Percentiles rank a stretch among this genome's conserved stretches.
Conservation (phyloP, 139 green algal species). For the Chlorella sp. region DNA sequence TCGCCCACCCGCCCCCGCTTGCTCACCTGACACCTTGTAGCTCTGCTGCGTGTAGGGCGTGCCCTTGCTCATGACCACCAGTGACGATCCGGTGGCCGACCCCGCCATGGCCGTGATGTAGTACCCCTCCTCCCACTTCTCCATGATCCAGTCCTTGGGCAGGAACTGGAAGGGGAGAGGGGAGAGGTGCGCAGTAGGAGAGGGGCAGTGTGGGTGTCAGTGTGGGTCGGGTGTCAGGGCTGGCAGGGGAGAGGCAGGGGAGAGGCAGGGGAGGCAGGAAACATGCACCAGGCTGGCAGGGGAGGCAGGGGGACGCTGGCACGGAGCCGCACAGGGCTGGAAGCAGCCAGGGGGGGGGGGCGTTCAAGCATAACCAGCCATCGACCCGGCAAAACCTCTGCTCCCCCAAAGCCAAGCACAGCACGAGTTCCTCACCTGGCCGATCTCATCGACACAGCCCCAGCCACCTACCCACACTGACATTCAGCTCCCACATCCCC, state of each 20-base stretch:
- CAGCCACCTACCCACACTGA: neutral
- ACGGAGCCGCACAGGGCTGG: neutral
- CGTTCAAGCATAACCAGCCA: too few relatives aligned
- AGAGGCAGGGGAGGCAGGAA: neutral
- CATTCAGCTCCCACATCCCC: neutral
- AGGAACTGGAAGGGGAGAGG: constrained; percentile 81
- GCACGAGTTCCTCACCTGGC: neutral
- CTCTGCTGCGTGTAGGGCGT: constrained; percentile 99
- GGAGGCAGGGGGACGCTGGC: neutral
- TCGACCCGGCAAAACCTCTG: too few relatives aligned
- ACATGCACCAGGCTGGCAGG: neutral
- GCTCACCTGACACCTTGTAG: constrained; percentile 92
- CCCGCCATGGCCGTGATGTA: constrained; percentile 99
- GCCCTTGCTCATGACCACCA: constrained; percentile 97
- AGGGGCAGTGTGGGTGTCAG: neutral
- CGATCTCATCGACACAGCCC: neutral
- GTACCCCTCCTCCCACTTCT: constrained; percentile 99
- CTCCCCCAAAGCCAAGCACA: neutral
- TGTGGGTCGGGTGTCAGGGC: neutral
- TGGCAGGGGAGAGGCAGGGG: neutral
- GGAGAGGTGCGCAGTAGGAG: neutral
- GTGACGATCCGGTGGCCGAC: constrained; percentile 69
- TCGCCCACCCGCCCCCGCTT: too few relatives aligned
- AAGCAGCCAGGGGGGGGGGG: too few relatives aligned
- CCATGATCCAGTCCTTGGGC: constrained; percentile 99